Evolutionary conservation across 2,329 filamentous ascomycete species (phyloP).

Genomic region (Incumbomyces delicatus): DNA sequence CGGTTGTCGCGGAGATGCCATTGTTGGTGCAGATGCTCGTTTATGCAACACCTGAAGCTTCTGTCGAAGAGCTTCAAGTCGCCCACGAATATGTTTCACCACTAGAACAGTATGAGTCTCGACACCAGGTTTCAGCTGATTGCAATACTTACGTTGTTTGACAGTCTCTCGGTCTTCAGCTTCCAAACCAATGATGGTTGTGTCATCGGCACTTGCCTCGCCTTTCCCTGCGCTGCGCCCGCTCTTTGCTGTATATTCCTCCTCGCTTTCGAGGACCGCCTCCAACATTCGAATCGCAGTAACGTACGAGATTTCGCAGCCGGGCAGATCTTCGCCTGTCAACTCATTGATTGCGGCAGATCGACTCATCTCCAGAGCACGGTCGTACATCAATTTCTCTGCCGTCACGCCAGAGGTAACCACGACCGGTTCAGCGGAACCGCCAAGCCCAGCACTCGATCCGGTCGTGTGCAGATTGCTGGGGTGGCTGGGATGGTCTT

Average conservation of each 20-base stretch:
- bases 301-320: conserved; percentile 85
- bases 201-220: conserved; percentile 27
- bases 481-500: conserved; percentile 78
- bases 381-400: conserved; percentile 96
- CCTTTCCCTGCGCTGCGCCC: conserved; percentile 21
- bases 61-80: conserved; percentile 38
- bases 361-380: conserved; percentile 92
- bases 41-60: conserved; percentile 41
- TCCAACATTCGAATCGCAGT: conserved; percentile 93
- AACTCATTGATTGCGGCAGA: conserved; percentile 92
- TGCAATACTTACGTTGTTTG: conserved; percentile 37
- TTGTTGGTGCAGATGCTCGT: conserved; percentile 32
- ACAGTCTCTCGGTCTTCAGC: conserved; percentile 40
- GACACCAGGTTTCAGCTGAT: conserved; percentile 18
- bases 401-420: conserved; percentile 84
- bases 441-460: conserved; percentile 48
- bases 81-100: conserved; percentile 40
- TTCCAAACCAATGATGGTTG: conserved; percentile 34
- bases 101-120: conserved; percentile 24
- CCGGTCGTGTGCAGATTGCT: conserved; percentile 58
- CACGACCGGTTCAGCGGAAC: conserved; percentile 66
- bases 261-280: conserved; percentile 81
- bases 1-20: conserved; percentile 18
- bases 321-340: conserved; percentile 74
- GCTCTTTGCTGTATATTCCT: conserved; percentile 32